Evolutionary conservation across 2,329 filamentous ascomycete species (phyloP).

Genomic region (Ceratocystis huliohia): DNA sequence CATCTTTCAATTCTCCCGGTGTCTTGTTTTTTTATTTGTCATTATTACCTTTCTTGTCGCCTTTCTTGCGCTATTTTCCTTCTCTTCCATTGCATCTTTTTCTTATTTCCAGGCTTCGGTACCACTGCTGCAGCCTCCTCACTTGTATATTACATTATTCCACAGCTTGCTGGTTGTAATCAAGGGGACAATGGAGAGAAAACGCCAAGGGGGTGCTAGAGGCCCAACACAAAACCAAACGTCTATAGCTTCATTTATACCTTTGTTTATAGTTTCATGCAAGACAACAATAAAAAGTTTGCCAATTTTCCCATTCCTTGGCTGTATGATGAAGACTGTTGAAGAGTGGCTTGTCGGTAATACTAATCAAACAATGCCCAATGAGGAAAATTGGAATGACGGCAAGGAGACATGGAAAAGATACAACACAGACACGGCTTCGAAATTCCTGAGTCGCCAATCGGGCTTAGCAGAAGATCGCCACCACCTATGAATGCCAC

Average conservation of each 20-base stretch:
- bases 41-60: background rate
- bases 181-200: background rate
- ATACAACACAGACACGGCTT: no score
- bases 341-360: no score
- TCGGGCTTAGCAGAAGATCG: no score
- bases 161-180: background rate
- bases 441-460: no score
- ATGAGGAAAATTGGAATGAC: background rate
- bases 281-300: background rate
- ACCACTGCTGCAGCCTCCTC: background rate
- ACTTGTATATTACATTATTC: background rate
- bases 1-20: background rate
- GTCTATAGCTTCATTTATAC: background rate
- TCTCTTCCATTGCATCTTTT: background rate
- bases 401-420: no score
- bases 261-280: background rate
- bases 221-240: background rate
- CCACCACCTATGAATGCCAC: no score
- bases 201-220: background rate
- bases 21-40: background rate
- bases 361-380: background rate
- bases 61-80: background rate
- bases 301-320: no score
- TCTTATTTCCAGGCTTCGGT: background rate
- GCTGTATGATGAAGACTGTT: no score